Evolutionary conservation across 306 rosid species (phyloP).

Genomic region (Gleditsia sinensis): DNA sequence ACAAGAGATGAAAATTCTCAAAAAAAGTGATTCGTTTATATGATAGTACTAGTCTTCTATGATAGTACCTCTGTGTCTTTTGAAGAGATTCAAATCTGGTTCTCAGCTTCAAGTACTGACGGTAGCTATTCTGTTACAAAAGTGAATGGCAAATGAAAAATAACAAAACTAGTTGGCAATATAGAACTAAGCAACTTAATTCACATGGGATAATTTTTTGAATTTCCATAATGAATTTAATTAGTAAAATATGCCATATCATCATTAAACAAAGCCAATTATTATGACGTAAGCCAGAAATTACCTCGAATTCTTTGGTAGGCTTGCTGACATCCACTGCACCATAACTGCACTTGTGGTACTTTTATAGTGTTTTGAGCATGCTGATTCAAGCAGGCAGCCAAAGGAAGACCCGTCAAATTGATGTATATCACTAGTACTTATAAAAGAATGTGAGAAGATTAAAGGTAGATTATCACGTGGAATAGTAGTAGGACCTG

Average conservation of each 20-base stretch:
- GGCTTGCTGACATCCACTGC: conserved; percentile 85
- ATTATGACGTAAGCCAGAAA: no score
- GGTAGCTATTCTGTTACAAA: conserved; percentile 76
- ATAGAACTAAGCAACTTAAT: background rate
- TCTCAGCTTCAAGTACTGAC: conserved; percentile 91
- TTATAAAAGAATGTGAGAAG: background rate
- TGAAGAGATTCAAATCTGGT: conserved; percentile 84
- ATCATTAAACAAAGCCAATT: background rate
- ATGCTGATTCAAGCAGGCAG: background rate
- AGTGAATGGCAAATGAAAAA: conserved; percentile 13
- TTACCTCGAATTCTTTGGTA: conserved; percentile 91
- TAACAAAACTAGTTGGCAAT: background rate
- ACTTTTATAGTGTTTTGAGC: conserved; percentile 11
- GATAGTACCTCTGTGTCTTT: conserved; percentile 87
- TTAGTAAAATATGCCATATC: background rate
- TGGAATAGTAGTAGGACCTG: no score
- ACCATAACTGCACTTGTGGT: conserved; percentile 83
- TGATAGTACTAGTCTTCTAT: background rate
- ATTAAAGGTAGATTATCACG: no score
- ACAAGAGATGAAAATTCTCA: background rate
- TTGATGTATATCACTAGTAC: background rate
- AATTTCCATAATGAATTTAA: background rate
- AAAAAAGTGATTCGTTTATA: background rate
- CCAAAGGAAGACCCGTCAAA: background rate
- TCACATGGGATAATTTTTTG: background rate